Evolutionary conservation across 2,329 filamentous ascomycete genomes (phyloP).

Genomic region (Escovopsis sp.): DNA sequence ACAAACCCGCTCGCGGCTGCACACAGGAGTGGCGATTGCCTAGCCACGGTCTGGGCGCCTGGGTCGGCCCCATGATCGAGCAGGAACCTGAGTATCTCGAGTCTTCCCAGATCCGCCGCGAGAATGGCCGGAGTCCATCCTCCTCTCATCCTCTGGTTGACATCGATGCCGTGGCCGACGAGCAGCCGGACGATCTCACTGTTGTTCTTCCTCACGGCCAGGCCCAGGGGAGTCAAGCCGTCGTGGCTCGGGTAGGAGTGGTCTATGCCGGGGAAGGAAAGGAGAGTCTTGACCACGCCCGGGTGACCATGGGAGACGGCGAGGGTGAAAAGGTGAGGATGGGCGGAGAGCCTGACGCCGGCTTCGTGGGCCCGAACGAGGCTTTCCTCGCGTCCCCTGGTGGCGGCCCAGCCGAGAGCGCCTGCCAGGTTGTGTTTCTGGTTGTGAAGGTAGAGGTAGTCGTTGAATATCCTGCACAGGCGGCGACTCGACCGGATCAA

Average conservation of each 20-base stretch:
- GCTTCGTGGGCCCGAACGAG: slow-evolving; percentile 1
- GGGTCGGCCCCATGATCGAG: slow-evolving; percentile 3
- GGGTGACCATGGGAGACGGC: not conserved
- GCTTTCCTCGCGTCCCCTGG: not conserved
- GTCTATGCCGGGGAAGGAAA: slow-evolving; percentile 1
- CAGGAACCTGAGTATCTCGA: slow-evolving; percentile 1
- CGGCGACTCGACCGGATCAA: slow-evolving; percentile 1
- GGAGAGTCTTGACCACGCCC: not conserved
- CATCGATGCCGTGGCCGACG: not conserved
- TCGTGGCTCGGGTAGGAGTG: not conserved
- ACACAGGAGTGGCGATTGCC: slow-evolving; percentile 3
- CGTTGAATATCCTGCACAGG: slow-evolving; percentile 3
- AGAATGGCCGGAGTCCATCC: slow-evolving; percentile 3
- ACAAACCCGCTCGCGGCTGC: slow-evolving; percentile 1
- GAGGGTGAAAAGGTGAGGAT: slow-evolving; percentile 2
- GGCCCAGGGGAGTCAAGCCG: slow-evolving; percentile 3
- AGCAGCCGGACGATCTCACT: not conserved
- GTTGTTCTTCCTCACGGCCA: slow-evolving; percentile 3
- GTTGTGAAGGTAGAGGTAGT: slow-evolving; percentile 4
- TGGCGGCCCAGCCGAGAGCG: slow-evolving; percentile 4
- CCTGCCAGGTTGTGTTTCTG: not conserved
- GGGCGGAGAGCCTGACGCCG: slow-evolving; percentile 1
- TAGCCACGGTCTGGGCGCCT: not conserved
- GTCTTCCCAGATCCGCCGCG: slow-evolving; percentile 1
- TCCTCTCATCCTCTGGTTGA: not conserved